phyloP scores from a whole-genome alignment of 495 filamentous ascomycete genomes.

The Penicillium angulare region DNA sequence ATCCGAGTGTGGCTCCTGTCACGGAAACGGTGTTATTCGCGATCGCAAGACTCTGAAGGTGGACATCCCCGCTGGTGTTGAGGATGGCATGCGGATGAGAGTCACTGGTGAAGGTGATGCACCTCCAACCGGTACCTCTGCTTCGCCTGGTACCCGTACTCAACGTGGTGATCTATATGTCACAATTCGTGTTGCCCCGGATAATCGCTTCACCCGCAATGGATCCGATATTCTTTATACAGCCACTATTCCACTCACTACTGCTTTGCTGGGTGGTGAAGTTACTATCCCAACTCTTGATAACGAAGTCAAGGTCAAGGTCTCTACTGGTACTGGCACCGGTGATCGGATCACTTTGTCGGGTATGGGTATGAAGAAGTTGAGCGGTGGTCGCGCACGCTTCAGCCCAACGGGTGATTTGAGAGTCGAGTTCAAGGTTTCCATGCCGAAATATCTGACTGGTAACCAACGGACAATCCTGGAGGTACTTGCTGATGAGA shows the following conservation, averaged over 20 bases:
- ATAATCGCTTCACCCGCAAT: slow-evolving; percentile 78
- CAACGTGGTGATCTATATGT: slow-evolving; percentile 84
- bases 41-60: slow-evolving; percentile 77
- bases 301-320: slow-evolving; percentile 81
- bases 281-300: slow-evolving; percentile 87
- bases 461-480: slow-evolving; percentile 85
- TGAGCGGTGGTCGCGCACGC: slow-evolving; percentile 52
- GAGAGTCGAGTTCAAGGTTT: slow-evolving; percentile 89
- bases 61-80: slow-evolving; percentile 91
- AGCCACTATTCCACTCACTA: slow-evolving; percentile 85
- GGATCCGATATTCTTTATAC: slow-evolving; percentile 93
- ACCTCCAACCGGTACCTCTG: slow-evolving; percentile 65
- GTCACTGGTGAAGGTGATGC: slow-evolving; percentile 83
- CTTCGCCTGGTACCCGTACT: slow-evolving; percentile 55
- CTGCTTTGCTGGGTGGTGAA: slow-evolving; percentile 87
- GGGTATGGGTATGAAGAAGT: slow-evolving; percentile 89
- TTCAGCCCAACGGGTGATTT: slow-evolving; percentile 67
- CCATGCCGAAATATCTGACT: slow-evolving; percentile 90
- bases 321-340: slow-evolving; percentile 85
- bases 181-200: slow-evolving; percentile 75
- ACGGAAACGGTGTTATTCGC: slow-evolving; percentile 73
- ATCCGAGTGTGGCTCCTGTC: slow-evolving; percentile 74
- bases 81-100: slow-evolving; percentile 89
- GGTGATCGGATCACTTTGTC: slow-evolving; percentile 84
- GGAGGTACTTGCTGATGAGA: slow-evolving; percentile 94